Evolutionary conservation across 768 basidiomycete genomes (phyloP).

Genomic region (Cubamyces sp.): DNA sequence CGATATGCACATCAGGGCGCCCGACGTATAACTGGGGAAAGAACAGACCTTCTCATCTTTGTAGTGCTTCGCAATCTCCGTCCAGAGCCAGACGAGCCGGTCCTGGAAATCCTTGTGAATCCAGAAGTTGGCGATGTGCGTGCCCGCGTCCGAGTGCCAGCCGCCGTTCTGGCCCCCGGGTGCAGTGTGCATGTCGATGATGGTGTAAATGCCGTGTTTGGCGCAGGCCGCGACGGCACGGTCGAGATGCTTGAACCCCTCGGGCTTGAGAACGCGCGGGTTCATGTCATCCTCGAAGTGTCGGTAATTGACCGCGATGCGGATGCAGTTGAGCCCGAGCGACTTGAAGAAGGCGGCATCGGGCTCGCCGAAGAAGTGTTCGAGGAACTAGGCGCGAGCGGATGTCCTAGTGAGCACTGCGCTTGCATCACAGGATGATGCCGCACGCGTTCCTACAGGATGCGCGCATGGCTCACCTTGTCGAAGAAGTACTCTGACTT

Average conservation of each 20-base stretch:
- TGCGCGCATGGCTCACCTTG: constrained; percentile 51
- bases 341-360: constrained; percentile 81
- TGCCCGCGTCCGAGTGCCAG: constrained; percentile 80
- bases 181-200: constrained; percentile 80
- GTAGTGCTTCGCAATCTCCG: constrained; percentile 74
- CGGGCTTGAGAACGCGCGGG: constrained; percentile 74
- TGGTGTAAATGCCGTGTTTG: constrained; percentile 77
- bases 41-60: constrained; percentile 49
- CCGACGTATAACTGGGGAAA: background rate
- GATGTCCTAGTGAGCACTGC: background rate
- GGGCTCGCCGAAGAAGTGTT: constrained; percentile 80
- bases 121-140: constrained; percentile 78
- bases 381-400: constrained; percentile 59
- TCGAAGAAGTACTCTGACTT: constrained; percentile 83
- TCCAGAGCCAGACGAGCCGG: constrained; percentile 77
- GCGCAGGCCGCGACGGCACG: constrained; percentile 78
- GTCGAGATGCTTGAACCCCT: constrained; percentile 84
- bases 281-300: constrained; percentile 84
- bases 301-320: constrained; percentile 74
- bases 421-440: background rate
- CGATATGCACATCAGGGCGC: background rate
- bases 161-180: constrained; percentile 77
- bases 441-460: constrained; percentile 2
- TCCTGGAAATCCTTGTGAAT: constrained; percentile 86
- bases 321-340: constrained; percentile 81